These are phyloP conservation scores for Galerina sulciceps DNA, from an alignment of 768 basidiomycete genomes.

Conservation along the genomic window DNA sequence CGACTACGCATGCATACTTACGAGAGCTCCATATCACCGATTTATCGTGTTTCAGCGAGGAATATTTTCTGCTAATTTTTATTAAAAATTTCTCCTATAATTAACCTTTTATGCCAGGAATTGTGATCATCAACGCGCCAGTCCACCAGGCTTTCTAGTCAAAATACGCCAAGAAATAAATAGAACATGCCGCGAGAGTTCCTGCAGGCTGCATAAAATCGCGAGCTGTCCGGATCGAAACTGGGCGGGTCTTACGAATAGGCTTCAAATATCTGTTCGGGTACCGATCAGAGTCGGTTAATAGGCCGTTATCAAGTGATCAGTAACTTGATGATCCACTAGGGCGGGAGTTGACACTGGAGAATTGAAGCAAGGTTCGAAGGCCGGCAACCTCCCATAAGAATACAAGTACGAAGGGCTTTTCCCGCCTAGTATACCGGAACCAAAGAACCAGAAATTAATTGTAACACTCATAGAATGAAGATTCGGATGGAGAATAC, in stretches of 20 bases:
- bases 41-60: too few relatives aligned
- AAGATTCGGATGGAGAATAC: too few relatives aligned
- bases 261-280: constrained; percentile 15
- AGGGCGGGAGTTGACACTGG: neutral
- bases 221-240: constrained; percentile 27
- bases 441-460: too few relatives aligned
- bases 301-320: neutral
- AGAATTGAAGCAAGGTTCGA: too few relatives aligned
- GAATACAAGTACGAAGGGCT: too few relatives aligned
- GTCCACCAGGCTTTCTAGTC: constrained; percentile 7
- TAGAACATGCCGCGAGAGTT: neutral
- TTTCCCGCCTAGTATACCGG: too few relatives aligned
- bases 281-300: constrained; percentile 8
- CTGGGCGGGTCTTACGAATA: constrained; percentile 24
- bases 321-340: neutral
- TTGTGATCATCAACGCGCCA: neutral
- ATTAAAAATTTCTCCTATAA: neutral
- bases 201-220: constrained; percentile 20
- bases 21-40: too few relatives aligned
- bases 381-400: too few relatives aligned
- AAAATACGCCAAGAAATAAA: neutral
- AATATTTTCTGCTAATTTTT: too few relatives aligned
- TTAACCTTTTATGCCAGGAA: neutral
- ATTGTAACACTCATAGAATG: too few relatives aligned
- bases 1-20: too few relatives aligned